Evolutionary conservation across 306 rosid genomes (phyloP).

Genomic region (Crotalaria pallida): DNA sequence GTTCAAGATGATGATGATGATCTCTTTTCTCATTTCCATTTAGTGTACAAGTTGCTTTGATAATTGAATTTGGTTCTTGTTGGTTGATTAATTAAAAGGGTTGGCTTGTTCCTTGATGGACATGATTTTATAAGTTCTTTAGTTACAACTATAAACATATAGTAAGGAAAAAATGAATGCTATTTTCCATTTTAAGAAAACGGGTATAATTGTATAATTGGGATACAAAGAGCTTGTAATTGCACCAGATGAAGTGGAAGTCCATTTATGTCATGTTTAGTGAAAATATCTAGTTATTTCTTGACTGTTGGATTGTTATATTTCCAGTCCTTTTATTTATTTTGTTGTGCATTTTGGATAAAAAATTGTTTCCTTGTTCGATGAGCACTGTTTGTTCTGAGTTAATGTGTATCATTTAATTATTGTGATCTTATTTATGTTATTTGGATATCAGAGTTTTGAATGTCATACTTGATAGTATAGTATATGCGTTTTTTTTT

Average conservation of each 20-base stretch:
- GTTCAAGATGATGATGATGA: conserved; percentile 76
- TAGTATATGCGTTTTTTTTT: too few relatives aligned
- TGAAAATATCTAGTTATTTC: background rate
- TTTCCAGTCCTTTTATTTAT: background rate
- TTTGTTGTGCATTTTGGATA: background rate
- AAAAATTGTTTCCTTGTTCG: background rate
- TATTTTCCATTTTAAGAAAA: conserved; percentile 29
- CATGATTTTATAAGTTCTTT: conserved; percentile 24
- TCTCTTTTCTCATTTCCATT: background rate
- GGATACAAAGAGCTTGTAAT: conserved; percentile 28
- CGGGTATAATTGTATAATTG: conserved; percentile 24
- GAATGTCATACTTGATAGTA: too few relatives aligned
- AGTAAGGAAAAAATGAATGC: conserved; percentile 19
- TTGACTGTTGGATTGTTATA: background rate
- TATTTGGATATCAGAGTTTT: too few relatives aligned
- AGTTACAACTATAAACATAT: conserved; percentile 34
- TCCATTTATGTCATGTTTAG: conserved; percentile 21
- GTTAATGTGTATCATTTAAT: background rate
- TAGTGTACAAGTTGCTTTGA: conserved; percentile 15
- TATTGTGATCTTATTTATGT: background rate
- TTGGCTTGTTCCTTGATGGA: conserved; percentile 25
- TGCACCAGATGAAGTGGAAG: conserved; percentile 24
- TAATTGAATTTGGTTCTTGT: conserved; percentile 25
- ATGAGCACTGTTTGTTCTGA: background rate
- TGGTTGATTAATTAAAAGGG: conserved; percentile 22